Evolutionary conservation across 2,329 filamentous ascomycete species (phyloP), one percentile per base, ranked within the genome.

Genomic region (Microdochium trichocladiopsis): DNA sequence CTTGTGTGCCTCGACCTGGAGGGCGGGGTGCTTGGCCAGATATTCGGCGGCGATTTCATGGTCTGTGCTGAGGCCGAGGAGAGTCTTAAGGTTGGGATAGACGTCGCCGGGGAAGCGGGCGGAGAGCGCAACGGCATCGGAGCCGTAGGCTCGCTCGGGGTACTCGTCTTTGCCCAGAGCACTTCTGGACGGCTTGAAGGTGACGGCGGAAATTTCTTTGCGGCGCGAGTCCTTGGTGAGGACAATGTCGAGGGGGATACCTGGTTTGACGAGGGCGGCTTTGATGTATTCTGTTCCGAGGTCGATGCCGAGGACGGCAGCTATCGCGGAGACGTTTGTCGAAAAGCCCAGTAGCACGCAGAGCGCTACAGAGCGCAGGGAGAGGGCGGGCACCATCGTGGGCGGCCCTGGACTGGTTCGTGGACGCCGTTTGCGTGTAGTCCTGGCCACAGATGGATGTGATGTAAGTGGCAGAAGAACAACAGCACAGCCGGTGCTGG

Each of bases 261-360:
- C 94, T 2, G 94, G 94, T 74, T 97, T 97, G 56, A 99, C 93
- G 43, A 99, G 82, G 14, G 89, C 86, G 25, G 93, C 93, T 76
- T 97, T 99, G 74, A 99, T 88, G 73, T 95, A 96, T 69, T 96
- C 90, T 52, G 94, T 96, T 60, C 94, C 94, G 51, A 99, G 79
- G 71, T 99, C 94, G 63, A 99, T 82, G 57, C 94, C 94, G 22
- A 99, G 77, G 18, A 97, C 92, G 51, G 90, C 90, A 9, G 90
- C 75, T 49, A 73, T 72, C 24, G 79, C 80, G 43, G 78, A 72
- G 43, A 77, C 78, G 58, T 80, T 70, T 47, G 71, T 63, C 25
- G 71, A 69, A 55, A 76, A 74, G 51, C 76, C 58, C 53, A 76
- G 68, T 49, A 73, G 57, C 55, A 68, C 60, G 49, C 66, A 69